Evolutionary conservation across 768 basidiomycete species (phyloP).

Genomic region (Lactarius hengduanensis): DNA sequence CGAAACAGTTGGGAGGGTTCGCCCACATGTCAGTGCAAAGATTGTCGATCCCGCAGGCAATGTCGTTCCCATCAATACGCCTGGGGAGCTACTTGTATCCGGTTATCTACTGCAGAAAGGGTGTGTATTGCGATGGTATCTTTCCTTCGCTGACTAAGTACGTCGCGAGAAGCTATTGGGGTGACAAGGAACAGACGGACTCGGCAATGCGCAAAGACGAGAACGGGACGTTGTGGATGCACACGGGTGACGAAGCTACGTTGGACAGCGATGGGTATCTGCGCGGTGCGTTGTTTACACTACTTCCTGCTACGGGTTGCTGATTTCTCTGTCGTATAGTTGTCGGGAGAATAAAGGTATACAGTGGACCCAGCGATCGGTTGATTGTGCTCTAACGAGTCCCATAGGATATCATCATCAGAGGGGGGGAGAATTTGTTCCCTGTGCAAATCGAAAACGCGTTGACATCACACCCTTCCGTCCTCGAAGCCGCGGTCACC

Average conservation of each 20-base stretch:
- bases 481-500: slow-evolving; percentile 73
- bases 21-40: slow-evolving; percentile 78
- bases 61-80: slow-evolving; percentile 65
- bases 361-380: neutral
- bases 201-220: slow-evolving; percentile 54
- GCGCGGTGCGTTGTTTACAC: slow-evolving; percentile 46
- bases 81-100: slow-evolving; percentile 71
- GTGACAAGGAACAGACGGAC: slow-evolving; percentile 64
- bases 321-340: slow-evolving; percentile 43
- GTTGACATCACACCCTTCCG: slow-evolving; percentile 50
- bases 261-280: slow-evolving; percentile 83
- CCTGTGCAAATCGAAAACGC: slow-evolving; percentile 84
- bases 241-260: slow-evolving; percentile 78
- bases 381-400: neutral
- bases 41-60: slow-evolving; percentile 58
- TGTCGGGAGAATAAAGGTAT: slow-evolving; percentile 76
- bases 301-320: neutral
- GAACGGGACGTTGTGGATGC: slow-evolving; percentile 70
- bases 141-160: slow-evolving; percentile 7
- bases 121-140: slow-evolving; percentile 38
- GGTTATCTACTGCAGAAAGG: slow-evolving; percentile 83
- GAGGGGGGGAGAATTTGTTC: slow-evolving; percentile 86
- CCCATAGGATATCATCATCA: slow-evolving; percentile 74
- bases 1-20: slow-evolving; percentile 77
- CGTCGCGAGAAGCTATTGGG: slow-evolving; percentile 64